A percentile compares a stretch with the other conserved stretches of the same genome.
Evolutionary conservation across 2,329 filamentous ascomycete species (phyloP).

Genomic region (Pseudogymnoascus sp.): DNA sequence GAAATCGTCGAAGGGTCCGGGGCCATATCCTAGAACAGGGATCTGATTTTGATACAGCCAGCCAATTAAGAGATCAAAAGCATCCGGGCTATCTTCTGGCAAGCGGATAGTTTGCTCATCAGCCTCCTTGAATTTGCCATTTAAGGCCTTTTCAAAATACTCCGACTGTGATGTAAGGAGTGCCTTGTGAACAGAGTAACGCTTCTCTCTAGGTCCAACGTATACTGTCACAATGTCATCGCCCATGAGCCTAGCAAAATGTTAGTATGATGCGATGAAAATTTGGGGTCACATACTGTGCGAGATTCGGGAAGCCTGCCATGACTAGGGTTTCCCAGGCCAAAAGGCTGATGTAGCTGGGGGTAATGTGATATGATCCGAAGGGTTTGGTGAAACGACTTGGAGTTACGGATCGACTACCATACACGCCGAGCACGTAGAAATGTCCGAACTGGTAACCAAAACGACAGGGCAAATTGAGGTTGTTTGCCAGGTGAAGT

Average conservation of each 20-base stretch:
- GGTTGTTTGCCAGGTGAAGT: neutral
- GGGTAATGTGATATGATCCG: neutral
- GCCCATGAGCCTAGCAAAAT: conserved; percentile 14
- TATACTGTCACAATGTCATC: conserved; percentile 17
- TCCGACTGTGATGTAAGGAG: conserved; percentile 20
- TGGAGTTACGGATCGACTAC: neutral
- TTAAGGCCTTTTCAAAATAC: conserved; percentile 23
- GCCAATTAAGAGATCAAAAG: conserved; percentile 19
- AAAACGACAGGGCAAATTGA: neutral
- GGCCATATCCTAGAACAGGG: neutral
- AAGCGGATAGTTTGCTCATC: conserved; percentile 16
- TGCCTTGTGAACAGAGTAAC: conserved; percentile 21
- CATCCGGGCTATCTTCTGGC: conserved; percentile 16
- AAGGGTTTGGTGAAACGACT: neutral
- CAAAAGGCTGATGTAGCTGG: neutral
- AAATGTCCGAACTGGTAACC: neutral
- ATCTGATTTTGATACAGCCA: conserved; percentile 18
- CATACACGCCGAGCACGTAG: neutral
- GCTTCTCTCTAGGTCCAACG: conserved; percentile 19
- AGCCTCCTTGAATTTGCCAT: conserved; percentile 19
- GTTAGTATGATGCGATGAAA: neutral
- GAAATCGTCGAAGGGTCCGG: neutral
- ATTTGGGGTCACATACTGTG: neutral
- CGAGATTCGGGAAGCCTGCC: neutral
- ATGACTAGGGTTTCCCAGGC: neutral